phyloP scores from a whole-genome alignment of 768 basidiomycete species.

The Collybia sordida region DNA sequence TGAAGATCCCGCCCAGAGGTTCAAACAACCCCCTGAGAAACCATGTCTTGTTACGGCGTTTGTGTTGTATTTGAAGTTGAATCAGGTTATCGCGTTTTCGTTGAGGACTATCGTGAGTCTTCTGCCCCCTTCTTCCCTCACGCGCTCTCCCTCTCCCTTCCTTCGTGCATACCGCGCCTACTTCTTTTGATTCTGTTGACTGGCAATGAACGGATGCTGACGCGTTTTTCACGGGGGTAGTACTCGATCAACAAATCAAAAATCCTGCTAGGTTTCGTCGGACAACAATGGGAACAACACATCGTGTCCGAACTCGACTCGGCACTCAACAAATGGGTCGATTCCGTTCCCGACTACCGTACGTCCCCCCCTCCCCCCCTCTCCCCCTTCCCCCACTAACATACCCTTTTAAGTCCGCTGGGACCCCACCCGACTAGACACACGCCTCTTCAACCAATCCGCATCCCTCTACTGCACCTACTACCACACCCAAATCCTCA shows the following conservation, averaged over 20 bases:
- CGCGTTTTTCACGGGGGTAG: slow-evolving; percentile 38
- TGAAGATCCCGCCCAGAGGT: slow-evolving; percentile 54
- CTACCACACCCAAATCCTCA: slow-evolving; percentile 67
- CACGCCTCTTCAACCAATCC: slow-evolving; percentile 57
- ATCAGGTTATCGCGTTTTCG: slow-evolving; percentile 62
- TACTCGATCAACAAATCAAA: slow-evolving; percentile 85
- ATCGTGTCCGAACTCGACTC: slow-evolving; percentile 73
- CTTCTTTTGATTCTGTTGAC: too few species aligned
- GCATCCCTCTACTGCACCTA: slow-evolving; percentile 49
- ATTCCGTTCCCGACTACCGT: slow-evolving; percentile 62
- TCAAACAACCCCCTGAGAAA: slow-evolving; percentile 68
- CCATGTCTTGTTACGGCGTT: slow-evolving; percentile 59
- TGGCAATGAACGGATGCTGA: too few species aligned
- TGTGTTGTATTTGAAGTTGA: slow-evolving; percentile 54
- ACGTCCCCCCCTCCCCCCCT: slow-evolving; percentile 14
- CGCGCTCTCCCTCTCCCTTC: too few species aligned
- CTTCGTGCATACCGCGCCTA: too few species aligned
- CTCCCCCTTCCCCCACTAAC: neutral
- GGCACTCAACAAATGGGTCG: slow-evolving; percentile 70
- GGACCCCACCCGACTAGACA: slow-evolving; percentile 48
- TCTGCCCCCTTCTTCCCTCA: too few species aligned
- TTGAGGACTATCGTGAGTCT: slow-evolving; percentile 62
- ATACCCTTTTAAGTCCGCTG: slow-evolving; percentile 40
- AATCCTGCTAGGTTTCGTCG: slow-evolving; percentile 59
- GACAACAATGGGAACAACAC: slow-evolving; percentile 63